phyloP scores from a whole-genome alignment of 23 red algal genomes.

The Gracilaria domingensis region DNA sequence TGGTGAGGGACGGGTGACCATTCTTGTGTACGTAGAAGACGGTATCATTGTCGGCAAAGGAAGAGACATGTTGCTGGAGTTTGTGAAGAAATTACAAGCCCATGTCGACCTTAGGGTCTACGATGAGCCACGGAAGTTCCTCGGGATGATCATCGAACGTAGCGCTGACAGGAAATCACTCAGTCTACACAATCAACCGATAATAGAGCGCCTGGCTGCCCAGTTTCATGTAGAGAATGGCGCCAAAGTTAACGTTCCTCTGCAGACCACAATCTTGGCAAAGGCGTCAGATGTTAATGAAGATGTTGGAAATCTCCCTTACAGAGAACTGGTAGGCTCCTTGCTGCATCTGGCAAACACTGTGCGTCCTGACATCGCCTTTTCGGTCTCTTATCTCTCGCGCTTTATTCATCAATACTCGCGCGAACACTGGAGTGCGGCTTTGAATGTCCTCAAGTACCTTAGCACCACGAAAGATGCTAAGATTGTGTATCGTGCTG shows the following conservation, averaged over 20 bases:
- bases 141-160: not conserved
- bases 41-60: not conserved
- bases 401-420: not conserved
- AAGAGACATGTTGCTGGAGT: not conserved
- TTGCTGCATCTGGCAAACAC: not conserved
- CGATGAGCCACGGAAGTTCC: not conserved
- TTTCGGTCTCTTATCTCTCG: not conserved
- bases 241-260: not conserved
- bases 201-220: not conserved
- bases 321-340: not conserved
- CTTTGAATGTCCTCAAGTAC: not conserved
- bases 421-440: not conserved
- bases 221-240: not conserved
- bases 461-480: not conserved
- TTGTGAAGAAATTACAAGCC: not conserved
- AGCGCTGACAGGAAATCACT: not conserved
- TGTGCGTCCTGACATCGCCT: not conserved
- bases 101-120: not conserved
- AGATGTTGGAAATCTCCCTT: not conserved
- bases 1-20: not conserved
- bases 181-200: not conserved
- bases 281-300: not conserved
- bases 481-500: not conserved
- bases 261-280: not conserved
- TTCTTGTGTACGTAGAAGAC: constrained; percentile 13